phyloP scores from a whole-genome alignment of 2,329 filamentous ascomycete species.

The Fusarium hostae region DNA sequence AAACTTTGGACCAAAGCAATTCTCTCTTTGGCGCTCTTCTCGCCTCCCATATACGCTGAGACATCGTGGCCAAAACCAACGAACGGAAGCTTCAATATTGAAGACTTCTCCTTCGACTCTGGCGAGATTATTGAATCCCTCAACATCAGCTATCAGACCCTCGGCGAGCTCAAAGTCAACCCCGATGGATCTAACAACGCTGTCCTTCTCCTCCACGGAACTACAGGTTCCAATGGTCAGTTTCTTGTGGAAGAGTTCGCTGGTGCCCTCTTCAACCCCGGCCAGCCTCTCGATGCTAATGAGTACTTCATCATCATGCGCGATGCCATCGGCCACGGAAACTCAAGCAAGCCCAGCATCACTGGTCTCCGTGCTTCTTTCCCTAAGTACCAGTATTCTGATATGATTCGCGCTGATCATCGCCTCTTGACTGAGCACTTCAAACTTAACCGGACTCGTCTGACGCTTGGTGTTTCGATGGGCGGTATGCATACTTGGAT shows the following conservation, averaged over 20 bases:
- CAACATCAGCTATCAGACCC: slow-evolving; percentile 19
- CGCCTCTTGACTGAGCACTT: slow-evolving; percentile 5
- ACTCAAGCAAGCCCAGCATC: slow-evolving; percentile 29
- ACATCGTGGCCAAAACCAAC: neutral
- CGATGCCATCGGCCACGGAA: slow-evolving; percentile 22
- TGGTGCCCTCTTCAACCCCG: slow-evolving; percentile 6
- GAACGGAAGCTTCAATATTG: neutral
- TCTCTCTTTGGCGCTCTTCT: neutral
- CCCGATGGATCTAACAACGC: slow-evolving; percentile 21
- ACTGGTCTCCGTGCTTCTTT: neutral
- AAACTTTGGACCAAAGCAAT: neutral
- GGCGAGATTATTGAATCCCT: slow-evolving; percentile 2
- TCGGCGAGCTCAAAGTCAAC: slow-evolving; percentile 24
- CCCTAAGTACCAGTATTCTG: slow-evolving; percentile 19
- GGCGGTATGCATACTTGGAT: slow-evolving; percentile 33
- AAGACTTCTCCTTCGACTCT: slow-evolving; percentile 13
- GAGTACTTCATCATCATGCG: slow-evolving; percentile 32
- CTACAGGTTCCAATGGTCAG: neutral
- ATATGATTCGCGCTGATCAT: slow-evolving; percentile 18
- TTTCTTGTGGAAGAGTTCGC: slow-evolving; percentile 25
- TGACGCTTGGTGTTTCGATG: slow-evolving; percentile 22
- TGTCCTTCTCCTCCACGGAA: slow-evolving; percentile 21
- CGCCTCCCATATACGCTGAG: rapidly evolving
- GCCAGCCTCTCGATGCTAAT: slow-evolving; percentile 3
- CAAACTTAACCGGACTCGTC: neutral